A percentile compares a stretch with the other conserved stretches of the same genome.
phyloP scores from a whole-genome alignment of 768 basidiomycete species.

The Paxillus involutus region DNA sequence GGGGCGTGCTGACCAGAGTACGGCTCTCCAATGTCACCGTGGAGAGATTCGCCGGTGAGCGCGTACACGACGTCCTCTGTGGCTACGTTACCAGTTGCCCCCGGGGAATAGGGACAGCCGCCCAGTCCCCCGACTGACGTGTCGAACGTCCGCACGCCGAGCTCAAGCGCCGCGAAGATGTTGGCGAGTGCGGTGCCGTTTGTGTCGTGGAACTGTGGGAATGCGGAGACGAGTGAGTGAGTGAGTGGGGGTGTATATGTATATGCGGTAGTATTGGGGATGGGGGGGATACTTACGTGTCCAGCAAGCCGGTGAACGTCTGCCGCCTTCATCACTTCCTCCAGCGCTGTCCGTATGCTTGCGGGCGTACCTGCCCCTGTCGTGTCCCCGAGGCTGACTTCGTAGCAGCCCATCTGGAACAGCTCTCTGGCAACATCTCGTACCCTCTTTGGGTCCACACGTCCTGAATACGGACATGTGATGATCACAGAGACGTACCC shows the following conservation, averaged over 20 bases:
- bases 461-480: slow-evolving; percentile 85
- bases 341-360: slow-evolving; percentile 65
- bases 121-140: slow-evolving; percentile 87
- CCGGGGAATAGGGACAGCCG: slow-evolving; percentile 95
- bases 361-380: slow-evolving; percentile 82
- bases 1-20: slow-evolving; percentile 15
- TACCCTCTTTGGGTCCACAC: slow-evolving; percentile 62
- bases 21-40: slow-evolving; percentile 44
- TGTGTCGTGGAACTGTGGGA: slow-evolving; percentile 80
- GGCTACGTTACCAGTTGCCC: slow-evolving; percentile 92
- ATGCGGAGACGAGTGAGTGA: neutral
- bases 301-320: slow-evolving; percentile 71
- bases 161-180: slow-evolving; percentile 64
- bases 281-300: slow-evolving; percentile 39
- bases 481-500: slow-evolving; percentile 88
- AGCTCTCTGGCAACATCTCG: slow-evolving; percentile 70
- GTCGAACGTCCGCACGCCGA: slow-evolving; percentile 82
- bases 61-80: slow-evolving; percentile 93
- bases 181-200: slow-evolving; percentile 83
- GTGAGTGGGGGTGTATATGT: neutral
- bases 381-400: slow-evolving; percentile 91
- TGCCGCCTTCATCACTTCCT: slow-evolving; percentile 62
- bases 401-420: slow-evolving; percentile 90
- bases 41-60: slow-evolving; percentile 60
- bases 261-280: slow-evolving; percentile 12